Base-by-base conservation (phyloP, 78 protist species). In the Dictyostelium firmibasis region DNA sequence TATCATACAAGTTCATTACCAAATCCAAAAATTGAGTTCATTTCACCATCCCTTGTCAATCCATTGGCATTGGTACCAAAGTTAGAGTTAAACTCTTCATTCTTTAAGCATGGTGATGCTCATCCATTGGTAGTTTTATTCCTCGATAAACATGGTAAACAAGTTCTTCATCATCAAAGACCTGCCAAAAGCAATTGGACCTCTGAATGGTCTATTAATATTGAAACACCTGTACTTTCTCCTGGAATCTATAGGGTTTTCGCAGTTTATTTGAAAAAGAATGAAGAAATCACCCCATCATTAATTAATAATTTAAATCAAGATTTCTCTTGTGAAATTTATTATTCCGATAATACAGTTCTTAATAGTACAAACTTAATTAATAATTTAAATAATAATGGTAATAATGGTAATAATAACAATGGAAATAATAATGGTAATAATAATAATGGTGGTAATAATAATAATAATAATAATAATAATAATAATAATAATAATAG, bases 81-180 rank as follows among this genome's bases (percentile, higher is more conserved):
- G 35, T 72, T 72, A 31, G 79, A 72, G 14, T 72, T 72, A 33
- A 72, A 72, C 20, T 72, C 79, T 18, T 72, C 79, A 0, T 72
- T 72, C 79, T 72, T 72, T 33, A 72, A 72, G 31, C 79, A 72
- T 72, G 79, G 79, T 72, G 79, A 72, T 33, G 79, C 79, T 6
- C 79, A 72, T 72, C 79, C 79, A 72, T 33, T 72, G 36, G 44
- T 72, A 1, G 44, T 72, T 72, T 13, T 72, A 14, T 72, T 72
- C 36, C 25, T 72, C 4, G 79, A 72, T 33, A 27, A 72, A 72
- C 43, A 31, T 72, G 79, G 79, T 33, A 72, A 72, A 27, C 23
- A 20, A 13, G 79, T 72, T 33, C 43, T 29, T 14, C 43, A 72
- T 72, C 27, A 31, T 29, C 47, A 72, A 33, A 72, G 79, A 72